A percentile compares a stretch with the other conserved stretches of the same genome.
Evolutionary conservation across 768 basidiomycete species (phyloP).

Genomic region (Pisolithus marmoratus): DNA sequence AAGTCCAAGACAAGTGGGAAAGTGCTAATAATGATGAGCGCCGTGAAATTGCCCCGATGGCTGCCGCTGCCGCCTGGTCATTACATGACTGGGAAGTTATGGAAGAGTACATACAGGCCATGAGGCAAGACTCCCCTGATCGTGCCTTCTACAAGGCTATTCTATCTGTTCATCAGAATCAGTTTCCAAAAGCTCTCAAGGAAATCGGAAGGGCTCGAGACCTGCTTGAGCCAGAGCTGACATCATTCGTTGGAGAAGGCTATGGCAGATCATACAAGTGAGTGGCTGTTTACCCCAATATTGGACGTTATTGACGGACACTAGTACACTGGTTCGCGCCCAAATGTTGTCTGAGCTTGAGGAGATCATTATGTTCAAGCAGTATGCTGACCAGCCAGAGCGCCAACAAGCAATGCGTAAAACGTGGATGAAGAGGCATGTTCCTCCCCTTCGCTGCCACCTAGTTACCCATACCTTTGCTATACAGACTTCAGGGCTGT

Average conservation of each 20-base stretch:
- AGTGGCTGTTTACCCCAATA: slow-evolving; percentile 21
- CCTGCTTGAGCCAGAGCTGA: slow-evolving; percentile 84
- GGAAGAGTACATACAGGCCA: slow-evolving; percentile 93
- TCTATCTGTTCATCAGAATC: slow-evolving; percentile 91
- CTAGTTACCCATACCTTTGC: not conserved
- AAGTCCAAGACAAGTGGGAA: slow-evolving; percentile 86
- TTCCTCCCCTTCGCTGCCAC: not conserved
- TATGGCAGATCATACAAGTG: slow-evolving; percentile 98
- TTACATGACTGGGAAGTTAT: slow-evolving; percentile 96
- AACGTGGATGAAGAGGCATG: slow-evolving; percentile 96
- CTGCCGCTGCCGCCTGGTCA: slow-evolving; percentile 96
- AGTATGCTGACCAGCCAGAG: slow-evolving; percentile 88
- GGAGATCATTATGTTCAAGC: slow-evolving; percentile 95
- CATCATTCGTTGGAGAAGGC: slow-evolving; percentile 88
- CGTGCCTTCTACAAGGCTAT: slow-evolving; percentile 96
- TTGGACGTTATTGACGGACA: slow-evolving; percentile 9
- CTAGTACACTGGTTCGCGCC: slow-evolving; percentile 90
- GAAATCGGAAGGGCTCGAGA: slow-evolving; percentile 94
- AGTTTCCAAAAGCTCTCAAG: slow-evolving; percentile 82
- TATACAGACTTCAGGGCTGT: slow-evolving; percentile 78
- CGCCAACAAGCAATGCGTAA: slow-evolving; percentile 85
- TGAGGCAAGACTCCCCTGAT: slow-evolving; percentile 91
- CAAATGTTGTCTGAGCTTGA: slow-evolving; percentile 98
- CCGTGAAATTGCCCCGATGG: slow-evolving; percentile 91
- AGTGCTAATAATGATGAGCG: slow-evolving; percentile 79